Evolutionary conservation across 164 flowering plant genomes (phyloP).

Genomic region (Vitis rupestris): DNA sequence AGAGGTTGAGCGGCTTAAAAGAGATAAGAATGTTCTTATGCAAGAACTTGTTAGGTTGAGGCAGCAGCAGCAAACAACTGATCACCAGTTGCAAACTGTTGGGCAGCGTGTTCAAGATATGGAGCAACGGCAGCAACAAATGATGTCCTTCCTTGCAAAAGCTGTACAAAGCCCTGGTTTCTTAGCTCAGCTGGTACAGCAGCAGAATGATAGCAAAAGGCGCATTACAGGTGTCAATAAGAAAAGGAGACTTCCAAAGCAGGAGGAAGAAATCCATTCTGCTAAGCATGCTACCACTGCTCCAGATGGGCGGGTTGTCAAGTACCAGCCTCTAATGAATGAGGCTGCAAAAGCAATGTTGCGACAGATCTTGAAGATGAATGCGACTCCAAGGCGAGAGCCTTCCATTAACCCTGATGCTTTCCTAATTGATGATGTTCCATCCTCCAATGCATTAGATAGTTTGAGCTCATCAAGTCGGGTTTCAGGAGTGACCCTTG

Average conservation of each 20-base stretch:
- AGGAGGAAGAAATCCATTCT: slow-evolving; percentile 33
- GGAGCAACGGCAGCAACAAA: slow-evolving; percentile 77
- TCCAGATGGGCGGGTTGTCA: slow-evolving; percentile 54
- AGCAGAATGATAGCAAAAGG: slow-evolving; percentile 50
- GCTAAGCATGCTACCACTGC: slow-evolving; percentile 11
- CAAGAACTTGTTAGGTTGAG: slow-evolving; percentile 70
- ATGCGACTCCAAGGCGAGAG: slow-evolving; percentile 35
- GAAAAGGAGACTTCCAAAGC: slow-evolving; percentile 61
- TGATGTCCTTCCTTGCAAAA: slow-evolving; percentile 83
- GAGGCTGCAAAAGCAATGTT: slow-evolving; percentile 67
- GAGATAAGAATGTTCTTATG: slow-evolving; percentile 76
- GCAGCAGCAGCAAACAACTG: slow-evolving; percentile 74
- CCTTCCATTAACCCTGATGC: slow-evolving; percentile 30
- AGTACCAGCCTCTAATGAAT: slow-evolving; percentile 60
- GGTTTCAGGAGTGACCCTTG: slow-evolving; percentile 54
- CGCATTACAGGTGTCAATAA: slow-evolving; percentile 43
- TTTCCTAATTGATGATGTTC: slow-evolving; percentile 37
- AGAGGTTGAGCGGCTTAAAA: slow-evolving; percentile 62
- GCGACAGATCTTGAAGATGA: slow-evolving; percentile 47
- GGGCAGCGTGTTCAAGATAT: slow-evolving; percentile 61
- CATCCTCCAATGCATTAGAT: slow-evolving; percentile 32
- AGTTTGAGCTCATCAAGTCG: slow-evolving; percentile 39
- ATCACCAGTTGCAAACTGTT: slow-evolving; percentile 53
- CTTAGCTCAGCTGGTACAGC: slow-evolving; percentile 60
- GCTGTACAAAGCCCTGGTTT: slow-evolving; percentile 75